phyloP scores from a whole-genome alignment of 495 filamentous ascomycete genomes.

The Daldinia childiae region DNA sequence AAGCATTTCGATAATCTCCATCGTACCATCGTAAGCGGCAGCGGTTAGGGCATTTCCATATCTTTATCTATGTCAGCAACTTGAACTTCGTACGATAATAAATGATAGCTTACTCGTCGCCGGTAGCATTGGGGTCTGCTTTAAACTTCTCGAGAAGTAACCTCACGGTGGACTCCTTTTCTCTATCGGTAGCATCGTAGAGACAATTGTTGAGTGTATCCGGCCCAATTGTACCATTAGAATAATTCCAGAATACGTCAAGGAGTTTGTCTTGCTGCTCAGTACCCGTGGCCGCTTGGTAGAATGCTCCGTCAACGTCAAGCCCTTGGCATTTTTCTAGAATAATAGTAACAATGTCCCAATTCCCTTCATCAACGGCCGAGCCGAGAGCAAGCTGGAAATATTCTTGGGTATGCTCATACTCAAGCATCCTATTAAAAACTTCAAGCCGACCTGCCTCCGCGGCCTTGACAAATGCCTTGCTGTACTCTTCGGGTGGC shows the following conservation, averaged over 20 bases:
- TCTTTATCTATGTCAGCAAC: constrained; percentile 33
- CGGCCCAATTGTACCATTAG: constrained; percentile 29
- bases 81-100: background rate
- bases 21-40: constrained; percentile 44
- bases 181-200: constrained; percentile 46
- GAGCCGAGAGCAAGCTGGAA: constrained; percentile 44
- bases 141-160: constrained; percentile 41
- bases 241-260: constrained; percentile 41
- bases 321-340: constrained; percentile 37
- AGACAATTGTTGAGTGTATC: constrained; percentile 40
- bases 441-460: constrained; percentile 45
- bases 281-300: constrained; percentile 40
- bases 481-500: constrained; percentile 43
- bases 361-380: constrained; percentile 42
- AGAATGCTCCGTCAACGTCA: constrained; percentile 40
- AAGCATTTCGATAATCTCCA: constrained; percentile 43
- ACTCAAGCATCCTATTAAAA: constrained; percentile 44
- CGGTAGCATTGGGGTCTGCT: constrained; percentile 46
- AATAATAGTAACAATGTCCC: constrained; percentile 41
- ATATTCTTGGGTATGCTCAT: constrained; percentile 35
- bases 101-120: constrained; percentile 41
- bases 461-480: constrained; percentile 43
- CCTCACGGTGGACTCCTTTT: constrained; percentile 44
- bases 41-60: constrained; percentile 47
- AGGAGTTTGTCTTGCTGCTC: constrained; percentile 44